Conservation (phyloP, 148 eudicot genomes). For the Persicaria tinctoria region DNA sequence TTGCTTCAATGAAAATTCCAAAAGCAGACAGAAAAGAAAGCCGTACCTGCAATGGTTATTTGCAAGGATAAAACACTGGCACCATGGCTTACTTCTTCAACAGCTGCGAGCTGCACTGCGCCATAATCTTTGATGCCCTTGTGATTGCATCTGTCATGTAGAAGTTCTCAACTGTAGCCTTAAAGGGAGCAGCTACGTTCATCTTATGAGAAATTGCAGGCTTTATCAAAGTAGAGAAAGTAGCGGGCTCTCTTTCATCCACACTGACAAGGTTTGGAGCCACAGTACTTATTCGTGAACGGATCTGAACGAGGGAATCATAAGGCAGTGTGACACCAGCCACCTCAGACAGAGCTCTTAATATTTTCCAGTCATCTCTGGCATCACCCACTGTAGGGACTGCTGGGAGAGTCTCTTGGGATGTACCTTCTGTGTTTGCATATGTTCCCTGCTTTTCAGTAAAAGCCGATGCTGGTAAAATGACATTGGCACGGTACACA, state of each 20-base stretch:
- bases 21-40: background rate
- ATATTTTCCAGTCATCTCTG: conserved; percentile 93
- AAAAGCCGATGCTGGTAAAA: conserved; percentile 88
- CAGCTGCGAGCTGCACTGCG: conserved; percentile 80
- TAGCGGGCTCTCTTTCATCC: conserved; percentile 73
- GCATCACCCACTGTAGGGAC: conserved; percentile 97
- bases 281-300: conserved; percentile 60
- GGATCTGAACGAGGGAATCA: conserved; percentile 46
- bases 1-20: conserved; percentile 1
- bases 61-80: background rate
- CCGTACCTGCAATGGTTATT: background rate
- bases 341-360: conserved; percentile 87
- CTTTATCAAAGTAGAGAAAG: conserved; percentile 53
- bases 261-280: conserved; percentile 75
- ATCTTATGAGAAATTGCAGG: conserved; percentile 44
- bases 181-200: conserved; percentile 39
- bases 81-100: conserved; percentile 45
- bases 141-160: conserved; percentile 95
- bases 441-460: conserved; percentile 87
- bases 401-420: conserved; percentile 82
- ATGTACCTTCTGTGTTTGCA: conserved; percentile 78
- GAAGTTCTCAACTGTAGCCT: conserved; percentile 65
- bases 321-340: conserved; percentile 66
- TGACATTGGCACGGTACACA: conserved; percentile 90
- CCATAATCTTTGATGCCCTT: conserved; percentile 98